Evolutionary conservation across 306 rosid genomes (phyloP), one percentile per base, ranked within the genome.

Genomic region (Sicyos baderoa): DNA sequence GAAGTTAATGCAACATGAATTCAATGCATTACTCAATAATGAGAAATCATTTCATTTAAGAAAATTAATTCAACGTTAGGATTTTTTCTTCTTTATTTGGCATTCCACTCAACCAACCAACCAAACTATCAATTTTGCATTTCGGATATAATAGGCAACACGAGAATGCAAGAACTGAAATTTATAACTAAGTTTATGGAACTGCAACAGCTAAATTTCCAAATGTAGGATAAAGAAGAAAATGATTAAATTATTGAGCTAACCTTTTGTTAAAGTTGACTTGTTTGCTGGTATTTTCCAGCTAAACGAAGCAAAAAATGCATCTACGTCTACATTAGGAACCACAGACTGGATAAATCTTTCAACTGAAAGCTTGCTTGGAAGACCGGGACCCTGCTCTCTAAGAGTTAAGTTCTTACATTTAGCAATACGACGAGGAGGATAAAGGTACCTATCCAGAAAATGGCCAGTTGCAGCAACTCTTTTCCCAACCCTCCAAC

Each of bases 401-500:
- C 50, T 80, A 56, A 84, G 76, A 4, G 56, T 5, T 0, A 78
- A 16, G 16, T 53, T 48, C 56, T 70, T 73, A 4, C n/a, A 0
- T 0, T 5, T 17, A 44, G 29, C 49, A 13, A 88, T 84, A 1
- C 90, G 57, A 17, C 6, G 19, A 0, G 99, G 99, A 72, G 77
- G 79, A 69, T 93, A 93, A 4, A 93, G 79, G 75, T 90, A 93
- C 18, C 99, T 84, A 75, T 93, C 99, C 14, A 82, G 79, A 82
- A 71, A 90, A 79, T 73, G 44, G 11, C 99, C 94, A 12, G 73
- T 73, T 9, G 21, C 4, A 4, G 86, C 75, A 29, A 81, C 73
- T 69, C 99, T 86, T 68, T 77, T 82, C 0, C 97, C 99, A 8
- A 91, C 85, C 75, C 73, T 81, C 99, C 99, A 93, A 25, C 79